phyloP scores from a whole-genome alignment of 2,329 filamentous ascomycete species.

The Colletotrichum noveboracense region DNA sequence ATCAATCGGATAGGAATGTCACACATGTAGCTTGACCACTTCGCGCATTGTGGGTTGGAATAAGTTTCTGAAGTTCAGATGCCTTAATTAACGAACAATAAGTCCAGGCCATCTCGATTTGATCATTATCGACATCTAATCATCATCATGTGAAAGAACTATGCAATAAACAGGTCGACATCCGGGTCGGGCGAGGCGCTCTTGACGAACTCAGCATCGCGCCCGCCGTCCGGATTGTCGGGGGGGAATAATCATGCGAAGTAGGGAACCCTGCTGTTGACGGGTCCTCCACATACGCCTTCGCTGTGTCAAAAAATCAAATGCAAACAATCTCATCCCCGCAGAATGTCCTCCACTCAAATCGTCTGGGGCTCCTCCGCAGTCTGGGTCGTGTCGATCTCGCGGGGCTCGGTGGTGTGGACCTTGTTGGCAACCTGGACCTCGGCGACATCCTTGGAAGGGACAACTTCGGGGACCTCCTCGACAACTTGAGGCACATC shows the following conservation, averaged over 20 bases:
- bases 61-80: neutral
- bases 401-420: neutral
- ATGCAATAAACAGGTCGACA: neutral
- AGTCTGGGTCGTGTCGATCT: neutral
- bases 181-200: neutral
- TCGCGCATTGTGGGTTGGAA: neutral
- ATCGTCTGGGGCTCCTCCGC: neutral
- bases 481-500: neutral
- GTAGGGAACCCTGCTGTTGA: neutral
- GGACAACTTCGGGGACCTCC: neutral
- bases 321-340: neutral
- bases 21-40: neutral
- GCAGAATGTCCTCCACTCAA: neutral
- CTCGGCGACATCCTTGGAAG: neutral
- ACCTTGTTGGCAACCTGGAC: neutral
- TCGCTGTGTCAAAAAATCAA: neutral
- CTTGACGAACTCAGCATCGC: neutral
- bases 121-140: conserved; percentile 1
- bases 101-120: neutral
- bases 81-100: neutral
- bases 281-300: neutral
- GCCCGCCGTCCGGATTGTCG: neutral
- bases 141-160: neutral
- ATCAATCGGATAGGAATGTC: neutral
- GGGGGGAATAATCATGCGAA: neutral